phyloP scores from a whole-genome alignment of 352 stramenopile species.

The Thraustotheca clavata region DNA sequence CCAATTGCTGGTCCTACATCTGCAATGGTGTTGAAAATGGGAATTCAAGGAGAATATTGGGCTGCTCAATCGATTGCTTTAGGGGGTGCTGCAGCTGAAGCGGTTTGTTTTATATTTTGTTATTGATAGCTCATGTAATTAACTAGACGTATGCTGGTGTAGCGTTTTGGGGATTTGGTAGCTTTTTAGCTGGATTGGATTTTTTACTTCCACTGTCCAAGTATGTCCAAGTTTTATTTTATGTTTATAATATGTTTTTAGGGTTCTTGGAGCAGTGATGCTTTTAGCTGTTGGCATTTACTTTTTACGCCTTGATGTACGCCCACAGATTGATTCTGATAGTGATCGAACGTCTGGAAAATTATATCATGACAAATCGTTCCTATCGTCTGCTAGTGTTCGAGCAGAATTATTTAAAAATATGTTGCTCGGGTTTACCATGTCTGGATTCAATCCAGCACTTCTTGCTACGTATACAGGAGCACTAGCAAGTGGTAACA shows the following conservation, averaged over 20 bases:
- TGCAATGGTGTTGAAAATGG: constrained; percentile 82
- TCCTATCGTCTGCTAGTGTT: constrained; percentile 25
- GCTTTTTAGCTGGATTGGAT: constrained; percentile 74
- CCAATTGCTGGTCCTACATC: constrained; percentile 76
- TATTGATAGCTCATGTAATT: not conserved
- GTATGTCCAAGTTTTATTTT: constrained; percentile 30
- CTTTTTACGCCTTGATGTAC: constrained; percentile 74
- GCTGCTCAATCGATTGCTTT: constrained; percentile 71
- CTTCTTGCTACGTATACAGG: constrained; percentile 80
- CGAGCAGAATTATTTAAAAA: constrained; percentile 73
- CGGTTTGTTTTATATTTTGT: constrained; percentile 29
- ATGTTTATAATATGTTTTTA: constrained; percentile 16
- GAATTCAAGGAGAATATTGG: constrained; percentile 80
- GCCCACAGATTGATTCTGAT: constrained; percentile 59
- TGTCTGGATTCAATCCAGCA: constrained; percentile 83
- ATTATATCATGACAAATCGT: constrained; percentile 13
- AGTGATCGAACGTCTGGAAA: constrained; percentile 41
- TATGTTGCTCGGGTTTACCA: constrained; percentile 74
- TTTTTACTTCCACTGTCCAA: constrained; percentile 79
- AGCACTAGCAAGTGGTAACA: constrained; percentile 71
- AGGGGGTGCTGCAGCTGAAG: constrained; percentile 74
- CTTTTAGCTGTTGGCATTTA: constrained; percentile 73
- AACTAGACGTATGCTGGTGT: constrained; percentile 77
- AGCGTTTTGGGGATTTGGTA: constrained; percentile 85
- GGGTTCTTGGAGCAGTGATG: constrained; percentile 78